A percentile compares a stretch with the other conserved stretches of the same genome.
phyloP scores from a whole-genome alignment of 495 filamentous ascomycete species.

The Echria macrotheca region DNA sequence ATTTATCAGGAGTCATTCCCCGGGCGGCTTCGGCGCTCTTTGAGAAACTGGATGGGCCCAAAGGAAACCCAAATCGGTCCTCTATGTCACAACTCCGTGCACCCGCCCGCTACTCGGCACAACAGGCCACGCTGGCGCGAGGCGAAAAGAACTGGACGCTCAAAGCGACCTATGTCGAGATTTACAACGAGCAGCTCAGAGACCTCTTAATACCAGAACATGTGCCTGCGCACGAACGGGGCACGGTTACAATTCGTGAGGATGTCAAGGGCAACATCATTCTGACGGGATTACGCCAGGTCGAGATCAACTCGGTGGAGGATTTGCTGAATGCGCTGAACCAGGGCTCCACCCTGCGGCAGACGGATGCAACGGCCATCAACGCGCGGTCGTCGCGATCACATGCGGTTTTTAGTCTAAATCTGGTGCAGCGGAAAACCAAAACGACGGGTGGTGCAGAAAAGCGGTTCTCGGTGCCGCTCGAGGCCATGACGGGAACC shows the following conservation, averaged over 20 bases:
- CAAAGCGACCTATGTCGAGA: constrained; percentile 97
- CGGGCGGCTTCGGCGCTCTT: constrained; percentile 85
- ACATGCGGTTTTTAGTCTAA: constrained; percentile 95
- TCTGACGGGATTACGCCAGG: constrained; percentile 79
- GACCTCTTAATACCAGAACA: constrained; percentile 84
- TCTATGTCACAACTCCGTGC: constrained; percentile 74
- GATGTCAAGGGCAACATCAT: constrained; percentile 94
- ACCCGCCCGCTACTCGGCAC: constrained; percentile 73
- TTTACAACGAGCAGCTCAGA: constrained; percentile 94
- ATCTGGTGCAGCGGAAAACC: constrained; percentile 80
- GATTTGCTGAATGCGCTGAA: constrained; percentile 85
- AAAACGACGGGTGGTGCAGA: constrained; percentile 54
- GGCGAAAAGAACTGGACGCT: constrained; percentile 83
- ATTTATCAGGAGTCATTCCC: constrained; percentile 76
- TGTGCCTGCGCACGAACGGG: constrained; percentile 61
- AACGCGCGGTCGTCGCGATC: constrained; percentile 99
- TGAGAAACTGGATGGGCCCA: constrained; percentile 69
- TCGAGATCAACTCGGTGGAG: constrained; percentile 86
- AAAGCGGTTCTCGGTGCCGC: constrained; percentile 84
- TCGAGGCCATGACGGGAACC: constrained; percentile 67
- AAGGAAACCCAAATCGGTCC: constrained; percentile 47
- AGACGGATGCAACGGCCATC: constrained; percentile 98
- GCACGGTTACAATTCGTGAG: constrained; percentile 78
- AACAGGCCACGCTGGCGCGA: constrained; percentile 29
- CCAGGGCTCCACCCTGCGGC: constrained; percentile 88